A percentile compares a stretch with the other conserved stretches of the same genome.
Conservation (phyloP, 1,284 basidiomycete genomes). For the Singerocomus rubriflavus region DNA sequence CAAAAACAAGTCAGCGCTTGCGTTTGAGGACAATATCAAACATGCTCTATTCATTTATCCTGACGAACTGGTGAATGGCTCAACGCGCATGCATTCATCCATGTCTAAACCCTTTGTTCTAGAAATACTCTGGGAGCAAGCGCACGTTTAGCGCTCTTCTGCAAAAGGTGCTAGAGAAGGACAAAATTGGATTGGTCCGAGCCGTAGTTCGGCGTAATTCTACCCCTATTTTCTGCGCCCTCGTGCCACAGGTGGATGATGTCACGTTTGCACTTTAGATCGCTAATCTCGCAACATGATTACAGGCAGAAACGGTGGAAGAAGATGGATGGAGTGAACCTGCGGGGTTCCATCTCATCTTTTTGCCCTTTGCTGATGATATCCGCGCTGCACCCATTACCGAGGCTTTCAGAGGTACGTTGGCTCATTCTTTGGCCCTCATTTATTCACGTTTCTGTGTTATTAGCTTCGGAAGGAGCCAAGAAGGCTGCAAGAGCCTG, state of each 20-base stretch:
- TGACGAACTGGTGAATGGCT: slow-evolving; percentile 69
- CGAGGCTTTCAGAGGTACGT: slow-evolving; percentile 53
- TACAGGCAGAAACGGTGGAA: slow-evolving; percentile 68
- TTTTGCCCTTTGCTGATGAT: slow-evolving; percentile 92
- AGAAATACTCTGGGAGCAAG: slow-evolving; percentile 88
- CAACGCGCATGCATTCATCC: neutral
- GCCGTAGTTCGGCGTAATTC: slow-evolving; percentile 71
- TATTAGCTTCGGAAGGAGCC: slow-evolving; percentile 64
- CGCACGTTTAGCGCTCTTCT: slow-evolving; percentile 89
- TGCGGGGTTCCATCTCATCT: slow-evolving; percentile 90
- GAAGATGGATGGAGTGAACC: slow-evolving; percentile 79
- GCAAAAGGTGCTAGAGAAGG: slow-evolving; percentile 77
- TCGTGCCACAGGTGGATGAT: slow-evolving; percentile 79
- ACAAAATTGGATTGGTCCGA: slow-evolving; percentile 79
- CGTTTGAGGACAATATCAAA: slow-evolving; percentile 87
- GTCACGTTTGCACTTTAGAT: neutral
- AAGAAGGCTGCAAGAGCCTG: slow-evolving; percentile 69
- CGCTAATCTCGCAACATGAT: neutral
- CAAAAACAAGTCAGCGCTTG: slow-evolving; percentile 69
- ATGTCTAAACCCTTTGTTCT: neutral
- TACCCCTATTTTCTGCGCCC: slow-evolving; percentile 77
- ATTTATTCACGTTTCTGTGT: slow-evolving; percentile 1
- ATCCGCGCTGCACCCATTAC: slow-evolving; percentile 74
- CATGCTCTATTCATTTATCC: slow-evolving; percentile 93
- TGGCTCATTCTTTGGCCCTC: neutral